Evolutionary conservation across 495 filamentous ascomycete genomes (phyloP), one percentile per base, ranked within the genome.

Genomic region (Podospora anserina): DNA sequence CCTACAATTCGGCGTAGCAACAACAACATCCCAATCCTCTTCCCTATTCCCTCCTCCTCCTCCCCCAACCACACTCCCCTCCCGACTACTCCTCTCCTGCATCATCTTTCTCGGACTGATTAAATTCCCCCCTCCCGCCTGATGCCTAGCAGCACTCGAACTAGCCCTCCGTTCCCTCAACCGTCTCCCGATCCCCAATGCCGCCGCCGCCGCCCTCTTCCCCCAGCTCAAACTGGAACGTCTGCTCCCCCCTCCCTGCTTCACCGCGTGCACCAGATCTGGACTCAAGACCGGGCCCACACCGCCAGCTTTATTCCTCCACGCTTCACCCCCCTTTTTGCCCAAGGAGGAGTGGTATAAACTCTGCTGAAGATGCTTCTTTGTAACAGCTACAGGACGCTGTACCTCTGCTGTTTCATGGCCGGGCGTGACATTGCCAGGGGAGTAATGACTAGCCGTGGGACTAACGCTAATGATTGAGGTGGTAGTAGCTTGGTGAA

Each of bases 1-100:
- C 18, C 68, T 65, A 67, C 75, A 78, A 16, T 75, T 69, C 15
- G 71, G 77, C 59, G 68, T 72, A 54, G 68, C 71, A 44, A 75
- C 71, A 26, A 71, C 54, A 13, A 70, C 66, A 30, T 68, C 65
- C 68, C 62, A 68, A 56, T 68, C 71, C 13, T 66, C 68, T 56
- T 61, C 19, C 2, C n/a, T 20, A 4, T 4, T 13, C 26, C 20
- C 27, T 61, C 23, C 18, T 30, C 59, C 18, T 30, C 59, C 59
- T 32, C 59, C 26, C 27, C 23, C 39, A 7, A 9, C 65, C 1
- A 3, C 4, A 19, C 16, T 26, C 3, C 20, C 28, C 4, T 27
- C 32, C 1, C 16, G 15, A 18, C 18, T 26, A 18, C 18, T n/a
- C 44, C 49, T 16, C 4, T 6, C 5, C 56, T 11, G 19, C 44